Evolutionary conservation across 1,284 basidiomycete species (phyloP).

Genomic region (Schizophyllum amplum): DNA sequence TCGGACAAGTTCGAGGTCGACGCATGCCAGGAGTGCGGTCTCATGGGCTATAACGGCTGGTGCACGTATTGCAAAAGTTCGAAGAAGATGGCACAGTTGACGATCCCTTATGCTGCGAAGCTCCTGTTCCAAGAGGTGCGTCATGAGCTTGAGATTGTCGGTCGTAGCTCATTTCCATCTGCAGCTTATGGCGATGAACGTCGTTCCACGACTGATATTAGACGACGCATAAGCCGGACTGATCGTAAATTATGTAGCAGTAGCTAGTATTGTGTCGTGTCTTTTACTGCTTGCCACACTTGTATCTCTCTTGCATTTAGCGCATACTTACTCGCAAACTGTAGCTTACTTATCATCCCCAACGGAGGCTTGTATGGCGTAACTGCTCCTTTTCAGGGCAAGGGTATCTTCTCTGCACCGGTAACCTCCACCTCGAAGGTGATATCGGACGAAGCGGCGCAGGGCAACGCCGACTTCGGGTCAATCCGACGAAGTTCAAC

Average conservation of each 20-base stretch:
- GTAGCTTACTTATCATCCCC: background rate
- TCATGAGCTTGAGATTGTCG: constrained; percentile 4
- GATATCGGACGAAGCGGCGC: background rate
- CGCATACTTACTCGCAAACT: background rate
- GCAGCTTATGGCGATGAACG: constrained; percentile 92
- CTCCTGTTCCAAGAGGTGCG: constrained; percentile 92
- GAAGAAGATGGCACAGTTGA: constrained; percentile 92
- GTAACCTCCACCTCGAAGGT: background rate
- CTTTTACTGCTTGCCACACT: background rate
- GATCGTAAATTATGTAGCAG: background rate
- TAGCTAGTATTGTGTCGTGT: background rate
- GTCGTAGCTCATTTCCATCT: constrained; percentile 4
- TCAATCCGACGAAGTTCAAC: background rate
- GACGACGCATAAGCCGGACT: constrained; percentile 49
- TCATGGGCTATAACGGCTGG: constrained; percentile 97
- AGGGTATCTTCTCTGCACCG: background rate
- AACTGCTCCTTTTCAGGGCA: background rate
- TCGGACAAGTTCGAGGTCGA: constrained; percentile 97
- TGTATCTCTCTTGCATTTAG: background rate
- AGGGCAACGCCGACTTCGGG: background rate
- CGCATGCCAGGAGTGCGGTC: constrained; percentile 90
- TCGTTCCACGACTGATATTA: constrained; percentile 78
- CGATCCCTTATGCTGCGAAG: constrained; percentile 98
- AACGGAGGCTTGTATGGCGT: background rate
- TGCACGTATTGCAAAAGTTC: constrained; percentile 95